Evolutionary conservation across 192 early-diverging fungal species (phyloP).

Genomic region (Umbelopsis ramanniana): DNA sequence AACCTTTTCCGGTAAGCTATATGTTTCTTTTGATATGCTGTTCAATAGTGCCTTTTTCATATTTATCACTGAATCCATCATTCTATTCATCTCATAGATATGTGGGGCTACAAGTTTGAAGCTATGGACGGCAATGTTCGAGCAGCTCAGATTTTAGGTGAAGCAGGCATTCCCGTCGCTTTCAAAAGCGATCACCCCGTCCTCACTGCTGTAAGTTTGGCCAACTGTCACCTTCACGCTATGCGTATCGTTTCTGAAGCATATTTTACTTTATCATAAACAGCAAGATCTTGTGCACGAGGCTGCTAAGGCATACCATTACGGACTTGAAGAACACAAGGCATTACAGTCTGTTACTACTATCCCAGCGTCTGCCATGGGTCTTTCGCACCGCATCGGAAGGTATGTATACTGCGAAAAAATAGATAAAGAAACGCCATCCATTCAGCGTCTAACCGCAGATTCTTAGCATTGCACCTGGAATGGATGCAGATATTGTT

Average conservation of each 20-base stretch:
- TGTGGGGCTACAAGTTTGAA: constrained; percentile 56
- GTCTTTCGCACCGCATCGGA: constrained; percentile 58
- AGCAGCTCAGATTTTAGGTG: constrained; percentile 53
- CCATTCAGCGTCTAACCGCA: not conserved
- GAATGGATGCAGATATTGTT: constrained; percentile 71
- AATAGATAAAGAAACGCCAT: not conserved
- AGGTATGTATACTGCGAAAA: constrained; percentile 8
- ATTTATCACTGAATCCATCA: not conserved
- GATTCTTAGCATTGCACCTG: constrained; percentile 36
- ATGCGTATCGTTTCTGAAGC: no score
- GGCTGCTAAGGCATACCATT: constrained; percentile 64
- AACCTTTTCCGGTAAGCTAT: constrained; percentile 51
- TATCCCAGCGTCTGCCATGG: constrained; percentile 59
- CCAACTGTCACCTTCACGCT: no score
- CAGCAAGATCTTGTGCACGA: constrained; percentile 63
- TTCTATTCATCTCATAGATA: constrained; percentile 28
- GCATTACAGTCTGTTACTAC: constrained; percentile 57
- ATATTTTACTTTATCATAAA: not conserved
- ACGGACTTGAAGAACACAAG: constrained; percentile 55
- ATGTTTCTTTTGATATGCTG: not conserved
- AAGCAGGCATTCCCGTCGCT: constrained; percentile 65
- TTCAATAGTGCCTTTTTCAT: no score
- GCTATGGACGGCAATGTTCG: constrained; percentile 57
- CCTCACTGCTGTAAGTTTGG: constrained; percentile 48
- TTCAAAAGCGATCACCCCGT: constrained; percentile 73